Evolutionary conservation across 768 basidiomycete genomes (phyloP), one percentile per base, ranked within the genome.

Genomic region (Lactarius deliciosus): DNA sequence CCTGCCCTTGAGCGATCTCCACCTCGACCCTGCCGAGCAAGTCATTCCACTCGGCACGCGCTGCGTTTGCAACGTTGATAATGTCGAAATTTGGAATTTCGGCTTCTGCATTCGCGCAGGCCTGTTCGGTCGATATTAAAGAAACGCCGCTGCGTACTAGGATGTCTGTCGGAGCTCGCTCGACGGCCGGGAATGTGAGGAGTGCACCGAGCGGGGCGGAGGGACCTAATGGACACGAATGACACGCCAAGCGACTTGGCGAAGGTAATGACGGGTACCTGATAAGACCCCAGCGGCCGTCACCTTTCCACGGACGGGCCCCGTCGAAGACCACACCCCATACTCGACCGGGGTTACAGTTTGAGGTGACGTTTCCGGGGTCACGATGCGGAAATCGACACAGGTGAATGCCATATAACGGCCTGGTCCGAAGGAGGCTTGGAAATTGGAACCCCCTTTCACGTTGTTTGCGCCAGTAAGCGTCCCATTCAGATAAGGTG

Each of bases 111-210:
- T 86, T 87, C 3, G 76, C 69, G 70, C 86, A 89, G 0, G 87
- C 87, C 69, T 87, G 86, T 1, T 79, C 79, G 25, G 78, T 77
- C 5, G 86, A 88, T 60, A 88, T 83, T 69, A 88, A 81, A 0
- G 86, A 87, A 7, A 89, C 81, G n/a, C 87, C 86, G 4, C 84
- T 81, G n/a, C 86, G 83, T 1, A 79, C 85, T 25, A 86, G 77
- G 64, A 89, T 83, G 1, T 79, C 76, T 0, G 82, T 83, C 10
- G 72, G 66, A n/a, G 66, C 3, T 1, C 15, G 5, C 20, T 20
- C 32, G 5, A 18, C 41, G 20, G 22, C 32, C 11, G 22, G 30
- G 59, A 64, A 61, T 2, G 47, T 18, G 34, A 43, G 41, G 3
- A 32, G 50, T 18, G 28, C 50, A 32, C 86, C 85, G 58, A 84